Percentiles rank a stretch among this genome's conserved stretches.
Evolutionary conservation across 805 yeast genomes (phyloP).

Genomic region (Pichia manshurica): DNA sequence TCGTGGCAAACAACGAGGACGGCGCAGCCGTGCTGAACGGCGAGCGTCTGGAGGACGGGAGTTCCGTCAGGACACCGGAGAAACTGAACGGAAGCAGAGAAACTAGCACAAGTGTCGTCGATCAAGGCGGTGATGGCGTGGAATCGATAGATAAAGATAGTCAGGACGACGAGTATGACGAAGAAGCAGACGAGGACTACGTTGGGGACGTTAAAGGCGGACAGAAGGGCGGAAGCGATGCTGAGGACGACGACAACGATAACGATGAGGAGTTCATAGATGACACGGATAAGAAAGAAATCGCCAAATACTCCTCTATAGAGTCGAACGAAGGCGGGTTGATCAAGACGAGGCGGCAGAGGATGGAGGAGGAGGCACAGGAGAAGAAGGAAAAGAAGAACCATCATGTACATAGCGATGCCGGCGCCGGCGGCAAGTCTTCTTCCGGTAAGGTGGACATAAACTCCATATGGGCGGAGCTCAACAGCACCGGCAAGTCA

Average conservation of each 20-base stretch:
- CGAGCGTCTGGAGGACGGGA: too few relatives aligned
- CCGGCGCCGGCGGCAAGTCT: constrained; percentile 21
- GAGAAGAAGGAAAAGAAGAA: constrained; percentile 14
- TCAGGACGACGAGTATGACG: constrained; percentile 41
- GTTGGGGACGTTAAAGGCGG: constrained; percentile 30
- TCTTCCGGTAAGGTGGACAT: constrained; percentile 32
- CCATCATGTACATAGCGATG: constrained; percentile 6
- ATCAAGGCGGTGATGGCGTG: too few relatives aligned
- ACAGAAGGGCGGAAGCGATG: constrained; percentile 13
- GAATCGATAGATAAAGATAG: constrained; percentile 1
- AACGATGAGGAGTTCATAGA: constrained; percentile 20
- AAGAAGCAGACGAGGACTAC: constrained; percentile 55
- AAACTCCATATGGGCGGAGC: constrained; percentile 48
- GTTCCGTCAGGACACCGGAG: too few relatives aligned
- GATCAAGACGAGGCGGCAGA: constrained; percentile 16
- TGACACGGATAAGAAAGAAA: constrained; percentile 21
- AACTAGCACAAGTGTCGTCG: too few relatives aligned
- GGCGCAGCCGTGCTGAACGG: too few relatives aligned
- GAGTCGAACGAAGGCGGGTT: constrained; percentile 35
- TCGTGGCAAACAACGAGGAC: too few relatives aligned
- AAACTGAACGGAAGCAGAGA: too few relatives aligned
- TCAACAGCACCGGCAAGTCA: constrained; percentile 33
- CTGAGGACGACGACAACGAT: constrained; percentile 32
- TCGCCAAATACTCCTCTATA: constrained; percentile 43
- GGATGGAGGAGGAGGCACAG: constrained; percentile 8